phyloP scores from a whole-genome alignment of 1,139 yeast species.

The Yamadazyma sp. region DNA sequence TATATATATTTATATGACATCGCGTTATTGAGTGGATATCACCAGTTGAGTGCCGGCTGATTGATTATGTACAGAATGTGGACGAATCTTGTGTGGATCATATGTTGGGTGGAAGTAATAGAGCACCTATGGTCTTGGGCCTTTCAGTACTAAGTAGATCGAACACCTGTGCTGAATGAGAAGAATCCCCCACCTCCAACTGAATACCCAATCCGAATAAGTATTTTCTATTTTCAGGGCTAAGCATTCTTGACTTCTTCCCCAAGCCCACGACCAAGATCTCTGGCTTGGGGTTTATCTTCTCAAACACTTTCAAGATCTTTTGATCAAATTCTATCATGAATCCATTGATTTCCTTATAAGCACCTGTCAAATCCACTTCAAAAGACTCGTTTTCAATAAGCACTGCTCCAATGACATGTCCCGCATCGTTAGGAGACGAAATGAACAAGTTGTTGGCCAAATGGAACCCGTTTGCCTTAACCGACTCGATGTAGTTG shows the following conservation, averaged over 20 bases:
- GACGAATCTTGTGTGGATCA: no score
- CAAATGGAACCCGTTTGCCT: slow-evolving; percentile 41
- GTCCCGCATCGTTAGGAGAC: slow-evolving; percentile 48
- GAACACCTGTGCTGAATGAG: slow-evolving; percentile 67
- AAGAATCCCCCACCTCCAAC: slow-evolving; percentile 65
- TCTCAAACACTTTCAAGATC: slow-evolving; percentile 50
- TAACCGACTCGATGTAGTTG: slow-evolving; percentile 46
- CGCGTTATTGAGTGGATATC: no score
- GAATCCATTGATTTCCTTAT: slow-evolving; percentile 41
- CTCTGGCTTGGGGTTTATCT: slow-evolving; percentile 78
- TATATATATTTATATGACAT: background rate
- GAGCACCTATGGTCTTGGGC: slow-evolving; percentile 67
- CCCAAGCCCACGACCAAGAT: slow-evolving; percentile 73
- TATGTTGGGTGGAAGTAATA: slow-evolving; percentile 69
- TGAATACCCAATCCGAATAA: slow-evolving; percentile 64
- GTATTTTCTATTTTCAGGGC: slow-evolving; percentile 49
- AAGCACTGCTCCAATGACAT: slow-evolving; percentile 55
- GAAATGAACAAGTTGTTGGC: slow-evolving; percentile 37
- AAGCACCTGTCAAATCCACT: slow-evolving; percentile 47
- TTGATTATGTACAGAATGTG: no score
- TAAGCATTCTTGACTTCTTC: slow-evolving; percentile 58
- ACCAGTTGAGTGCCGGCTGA: no score
- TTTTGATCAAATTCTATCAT: slow-evolving; percentile 41
- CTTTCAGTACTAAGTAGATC: slow-evolving; percentile 80
- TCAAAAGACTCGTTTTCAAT: slow-evolving; percentile 66